Evolutionary conservation across 2,329 filamentous ascomycete genomes (phyloP), one percentile per base, ranked within the genome.

Genomic region (Talaromyces albobiverticillius): DNA sequence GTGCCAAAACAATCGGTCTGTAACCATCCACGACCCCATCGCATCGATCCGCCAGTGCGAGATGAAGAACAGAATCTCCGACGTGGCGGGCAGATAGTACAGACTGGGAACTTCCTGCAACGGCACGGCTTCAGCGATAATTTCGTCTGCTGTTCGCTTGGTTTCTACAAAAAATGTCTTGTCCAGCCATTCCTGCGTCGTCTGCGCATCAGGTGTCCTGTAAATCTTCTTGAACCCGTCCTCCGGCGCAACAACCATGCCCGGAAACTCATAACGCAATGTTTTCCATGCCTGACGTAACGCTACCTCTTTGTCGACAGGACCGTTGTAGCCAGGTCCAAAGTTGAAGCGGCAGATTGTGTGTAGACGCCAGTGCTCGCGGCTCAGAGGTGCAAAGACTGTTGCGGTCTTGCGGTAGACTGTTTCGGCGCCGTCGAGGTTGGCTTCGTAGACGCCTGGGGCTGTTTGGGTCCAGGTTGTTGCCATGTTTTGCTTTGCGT

Each of bases 371-470:
- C 53, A 57, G 29, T 57, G 56, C 16, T 57, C 56, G 10, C 43
- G 40, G 31, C 41, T 41, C 9, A 41, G 29, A 6, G 38, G 36
- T 18, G 26, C 29, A 34, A 56, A 53, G 1, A 42, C 25, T 10
- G 47, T 55, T 14, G 46, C 50, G 1, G 40, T 41, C 20, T 41
- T 43, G 3, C 46, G 46, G 40, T 55, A 55, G 11, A 55, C 46
- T 2, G 50, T 55, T 46, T 55, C 53, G 11, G 46, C 46, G n/a
- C 53, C 53, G 25, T 43, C 46, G 14, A 55, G 84, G 60, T 40
- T 46, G 29, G 45, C 45, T 18, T 46, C 29, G 22, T 46, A 46
- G 16, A 46, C 45, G 7, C 45, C 45, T 23, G 45, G 29, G 20
- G 45, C 29, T 23, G 20, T 46, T 31, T 46, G 11, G 7, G 45